phyloP scores from a whole-genome alignment of 1,139 yeast genomes.

The Candida tropicalis region DNA sequence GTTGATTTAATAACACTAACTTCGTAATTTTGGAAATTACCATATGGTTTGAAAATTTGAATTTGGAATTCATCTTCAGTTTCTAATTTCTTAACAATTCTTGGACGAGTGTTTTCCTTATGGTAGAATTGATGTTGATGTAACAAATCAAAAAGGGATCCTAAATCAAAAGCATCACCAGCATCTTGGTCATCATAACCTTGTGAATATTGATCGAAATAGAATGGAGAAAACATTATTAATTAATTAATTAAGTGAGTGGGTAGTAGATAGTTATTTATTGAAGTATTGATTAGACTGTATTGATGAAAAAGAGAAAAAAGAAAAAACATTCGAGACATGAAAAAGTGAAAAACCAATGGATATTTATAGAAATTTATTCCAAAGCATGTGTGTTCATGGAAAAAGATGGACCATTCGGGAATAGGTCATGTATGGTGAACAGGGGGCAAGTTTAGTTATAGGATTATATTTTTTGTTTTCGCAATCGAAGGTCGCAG shows the following conservation, averaged over 20 bases:
- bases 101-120: slow-evolving; percentile 27
- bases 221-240: slow-evolving; percentile 11
- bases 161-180: slow-evolving; percentile 10
- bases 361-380: neutral
- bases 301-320: neutral
- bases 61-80: slow-evolving; percentile 41
- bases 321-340: neutral
- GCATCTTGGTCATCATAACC: neutral
- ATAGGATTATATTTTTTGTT: neutral
- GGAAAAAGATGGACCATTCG: neutral
- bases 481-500: slow-evolving; percentile 11
- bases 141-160: slow-evolving; percentile 15
- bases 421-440: neutral
- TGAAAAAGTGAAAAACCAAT: neutral
- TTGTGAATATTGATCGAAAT: neutral
- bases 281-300: neutral
- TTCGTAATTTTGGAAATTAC: slow-evolving; percentile 42
- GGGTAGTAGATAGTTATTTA: too few relatives aligned
- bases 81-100: slow-evolving; percentile 40
- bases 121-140: slow-evolving; percentile 15
- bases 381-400: too few relatives aligned
- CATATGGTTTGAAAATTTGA: slow-evolving; percentile 39
- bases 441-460: too few relatives aligned
- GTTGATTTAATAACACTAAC: slow-evolving; percentile 33
- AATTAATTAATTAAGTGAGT: neutral